Percentiles rank a stretch among this genome's conserved stretches.
Conservation (phyloP, 176 grass and related monocot species). For the Carex myosuroides region DNA sequence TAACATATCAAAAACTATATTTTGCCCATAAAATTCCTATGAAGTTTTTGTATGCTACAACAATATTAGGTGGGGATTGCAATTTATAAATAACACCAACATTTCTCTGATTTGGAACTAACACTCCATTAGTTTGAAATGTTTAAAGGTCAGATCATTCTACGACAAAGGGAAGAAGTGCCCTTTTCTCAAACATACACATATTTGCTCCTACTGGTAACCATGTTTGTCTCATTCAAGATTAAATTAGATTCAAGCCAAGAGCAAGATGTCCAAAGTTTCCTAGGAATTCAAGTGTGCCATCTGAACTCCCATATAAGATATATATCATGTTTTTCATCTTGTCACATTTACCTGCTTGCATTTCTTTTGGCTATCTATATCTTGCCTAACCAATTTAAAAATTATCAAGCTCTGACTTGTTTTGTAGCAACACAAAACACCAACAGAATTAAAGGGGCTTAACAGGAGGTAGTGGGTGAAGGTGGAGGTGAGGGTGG, state of each 20-base stretch:
- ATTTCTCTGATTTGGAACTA: background rate
- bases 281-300: background rate
- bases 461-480: background rate
- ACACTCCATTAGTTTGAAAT: background rate
- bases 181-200: background rate
- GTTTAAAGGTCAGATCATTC: background rate
- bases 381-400: background rate
- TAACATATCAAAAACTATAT: conserved; percentile 1
- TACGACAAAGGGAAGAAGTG: background rate
- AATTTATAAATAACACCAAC: conserved; percentile 9
- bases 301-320: background rate
- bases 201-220: too few relatives aligned
- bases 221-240: too few relatives aligned
- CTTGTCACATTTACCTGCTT: background rate
- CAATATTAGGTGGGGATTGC: background rate
- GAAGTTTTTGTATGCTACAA: conserved; percentile 6
- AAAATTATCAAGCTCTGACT: background rate
- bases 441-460: background rate
- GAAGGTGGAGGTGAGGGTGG: background rate
- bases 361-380: background rate
- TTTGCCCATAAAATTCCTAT: conserved; percentile 8
- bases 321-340: background rate
- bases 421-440: background rate
- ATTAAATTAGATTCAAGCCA: background rate
- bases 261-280: background rate